Percentiles rank a stretch among this genome's conserved stretches.
phyloP scores from a whole-genome alignment of 2,329 filamentous ascomycete genomes.

The Venturia pyrina region DNA sequence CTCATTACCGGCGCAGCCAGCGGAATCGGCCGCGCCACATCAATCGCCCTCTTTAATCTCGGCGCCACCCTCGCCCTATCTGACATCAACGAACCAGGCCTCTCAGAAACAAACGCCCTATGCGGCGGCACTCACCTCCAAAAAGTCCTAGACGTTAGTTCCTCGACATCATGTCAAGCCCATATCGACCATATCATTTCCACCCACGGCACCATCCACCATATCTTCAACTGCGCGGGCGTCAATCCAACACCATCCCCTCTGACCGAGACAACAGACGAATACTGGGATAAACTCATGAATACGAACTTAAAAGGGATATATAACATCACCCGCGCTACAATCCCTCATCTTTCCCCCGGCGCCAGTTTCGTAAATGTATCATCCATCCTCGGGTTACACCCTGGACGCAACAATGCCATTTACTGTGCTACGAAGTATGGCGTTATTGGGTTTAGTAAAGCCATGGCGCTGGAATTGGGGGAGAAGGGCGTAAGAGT shows the following conservation, averaged over 20 bases:
- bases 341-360: slow-evolving; percentile 31
- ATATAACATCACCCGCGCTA: slow-evolving; percentile 35
- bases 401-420: slow-evolving; percentile 14
- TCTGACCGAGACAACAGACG: slow-evolving; percentile 33
- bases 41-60: slow-evolving; percentile 36
- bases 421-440: slow-evolving; percentile 16
- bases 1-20: slow-evolving; percentile 87
- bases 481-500: slow-evolving; percentile 41
- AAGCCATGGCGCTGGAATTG: slow-evolving; percentile 38
- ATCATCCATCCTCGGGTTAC: slow-evolving; percentile 21
- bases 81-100: slow-evolving; percentile 2
- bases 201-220: background rate
- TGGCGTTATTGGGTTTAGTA: slow-evolving; percentile 24
- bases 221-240: slow-evolving; percentile 8
- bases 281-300: slow-evolving; percentile 38
- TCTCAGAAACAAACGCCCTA: background rate
- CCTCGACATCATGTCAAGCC: background rate
- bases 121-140: background rate
- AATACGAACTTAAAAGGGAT: slow-evolving; percentile 36
- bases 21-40: slow-evolving; percentile 74
- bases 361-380: slow-evolving; percentile 16
- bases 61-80: slow-evolving; percentile 8
- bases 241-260: slow-evolving; percentile 37
- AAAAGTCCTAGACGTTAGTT: background rate
- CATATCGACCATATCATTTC: background rate